phyloP scores from a whole-genome alignment of 768 basidiomycete genomes.

The Boletus pseudopeckii region DNA sequence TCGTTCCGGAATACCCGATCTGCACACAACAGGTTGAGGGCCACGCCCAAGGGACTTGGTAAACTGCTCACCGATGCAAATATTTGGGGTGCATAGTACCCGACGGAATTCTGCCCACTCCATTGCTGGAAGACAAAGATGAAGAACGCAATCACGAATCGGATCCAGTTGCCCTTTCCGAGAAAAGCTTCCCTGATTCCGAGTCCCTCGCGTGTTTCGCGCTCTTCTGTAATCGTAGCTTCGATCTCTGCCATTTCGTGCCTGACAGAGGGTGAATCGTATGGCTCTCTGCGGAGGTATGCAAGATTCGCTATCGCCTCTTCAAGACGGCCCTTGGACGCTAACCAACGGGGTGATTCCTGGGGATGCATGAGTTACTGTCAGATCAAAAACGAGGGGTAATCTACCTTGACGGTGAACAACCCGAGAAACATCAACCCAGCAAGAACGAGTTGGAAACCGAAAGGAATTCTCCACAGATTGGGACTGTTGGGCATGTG shows the following conservation, averaged over 20 bases:
- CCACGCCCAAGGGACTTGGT: neutral
- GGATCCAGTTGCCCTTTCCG: constrained; percentile 75
- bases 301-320: constrained; percentile 61
- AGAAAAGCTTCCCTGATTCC: constrained; percentile 71
- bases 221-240: constrained; percentile 74
- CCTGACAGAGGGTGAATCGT: constrained; percentile 44
- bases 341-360: constrained; percentile 79
- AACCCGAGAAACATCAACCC: constrained; percentile 68
- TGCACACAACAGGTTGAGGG: neutral
- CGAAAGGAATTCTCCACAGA: constrained; percentile 73
- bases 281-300: constrained; percentile 50
- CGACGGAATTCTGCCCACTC: constrained; percentile 81
- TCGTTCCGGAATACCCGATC: constrained; percentile 63
- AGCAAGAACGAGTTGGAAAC: constrained; percentile 70
- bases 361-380: constrained; percentile 22
- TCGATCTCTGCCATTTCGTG: constrained; percentile 78
- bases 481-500: constrained; percentile 45
- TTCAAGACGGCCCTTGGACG: constrained; percentile 52
- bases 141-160: constrained; percentile 80
- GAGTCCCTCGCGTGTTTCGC: constrained; percentile 58
- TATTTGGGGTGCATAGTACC: constrained; percentile 73
- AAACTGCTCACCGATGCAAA: constrained; percentile 53
- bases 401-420: constrained; percentile 54
- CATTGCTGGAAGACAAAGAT: constrained; percentile 83
- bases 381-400: neutral